Conservation (phyloP, 2,329 filamentous ascomycete species). For the Ploettnerulaceae sp. region DNA sequence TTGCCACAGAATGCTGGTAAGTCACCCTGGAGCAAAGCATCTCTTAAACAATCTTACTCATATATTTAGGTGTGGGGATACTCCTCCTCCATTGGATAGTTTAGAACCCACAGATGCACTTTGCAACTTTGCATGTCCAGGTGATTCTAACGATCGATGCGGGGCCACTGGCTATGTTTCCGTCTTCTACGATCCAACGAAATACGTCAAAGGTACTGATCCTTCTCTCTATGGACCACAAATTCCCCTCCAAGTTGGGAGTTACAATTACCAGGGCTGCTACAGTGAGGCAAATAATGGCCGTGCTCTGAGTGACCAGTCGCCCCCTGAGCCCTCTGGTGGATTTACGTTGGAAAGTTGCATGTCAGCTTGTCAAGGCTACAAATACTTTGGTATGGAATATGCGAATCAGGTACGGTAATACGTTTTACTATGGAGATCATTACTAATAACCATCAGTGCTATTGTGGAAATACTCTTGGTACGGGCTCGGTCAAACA, state of each 20-base stretch:
- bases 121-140: slow-evolving; percentile 22
- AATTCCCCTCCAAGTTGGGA: slow-evolving; percentile 19
- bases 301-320: slow-evolving; percentile 21
- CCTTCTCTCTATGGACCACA: slow-evolving; percentile 25
- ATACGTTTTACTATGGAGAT: background rate
- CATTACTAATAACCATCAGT: slow-evolving; percentile 21
- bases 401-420: slow-evolving; percentile 30
- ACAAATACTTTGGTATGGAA: slow-evolving; percentile 26
- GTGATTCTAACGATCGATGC: slow-evolving; percentile 18
- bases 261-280: slow-evolving; percentile 33
- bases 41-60: slow-evolving; percentile 2
- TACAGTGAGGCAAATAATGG: slow-evolving; percentile 31
- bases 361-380: slow-evolving; percentile 18
- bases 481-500: slow-evolving; percentile 7
- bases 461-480: slow-evolving; percentile 31
- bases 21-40: background rate
- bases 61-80: slow-evolving; percentile 34
- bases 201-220: slow-evolving; percentile 21
- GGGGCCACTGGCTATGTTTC: slow-evolving; percentile 21
- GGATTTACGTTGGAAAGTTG: slow-evolving; percentile 27
- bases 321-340: slow-evolving; percentile 10
- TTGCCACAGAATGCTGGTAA: slow-evolving; percentile 23
- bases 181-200: slow-evolving; percentile 23
- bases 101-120: slow-evolving; percentile 19
- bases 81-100: slow-evolving; percentile 26